phyloP scores from a whole-genome alignment of 768 basidiomycete species.

The Strobilomyces confusus region DNA sequence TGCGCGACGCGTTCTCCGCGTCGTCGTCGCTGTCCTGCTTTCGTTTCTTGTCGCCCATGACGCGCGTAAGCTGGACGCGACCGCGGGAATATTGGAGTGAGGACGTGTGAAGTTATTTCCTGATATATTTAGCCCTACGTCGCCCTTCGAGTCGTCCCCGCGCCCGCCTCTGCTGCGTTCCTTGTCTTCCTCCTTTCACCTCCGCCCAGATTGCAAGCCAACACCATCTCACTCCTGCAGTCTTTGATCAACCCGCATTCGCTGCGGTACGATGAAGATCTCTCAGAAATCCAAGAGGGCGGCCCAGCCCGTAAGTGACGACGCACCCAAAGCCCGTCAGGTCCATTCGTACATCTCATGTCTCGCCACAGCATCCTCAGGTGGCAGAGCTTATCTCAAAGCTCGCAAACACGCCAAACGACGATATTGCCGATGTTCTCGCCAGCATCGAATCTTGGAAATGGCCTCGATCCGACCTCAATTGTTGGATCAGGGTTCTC shows the following conservation, averaged over 20 bases:
- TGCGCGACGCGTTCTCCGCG: constrained; percentile 8
- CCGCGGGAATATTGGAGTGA: constrained; percentile 1
- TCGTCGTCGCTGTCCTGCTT: constrained; percentile 18
- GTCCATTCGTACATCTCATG: constrained; percentile 9
- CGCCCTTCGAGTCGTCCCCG: constrained; percentile 15
- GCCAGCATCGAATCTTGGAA: constrained; percentile 76
- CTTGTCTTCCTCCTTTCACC: constrained; percentile 14
- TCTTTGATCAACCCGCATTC: constrained; percentile 31
- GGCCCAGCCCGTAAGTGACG: constrained; percentile 64
- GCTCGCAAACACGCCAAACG: constrained; percentile 60
- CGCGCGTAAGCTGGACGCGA: neutral
- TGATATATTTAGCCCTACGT: constrained; percentile 31
- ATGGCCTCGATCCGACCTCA: constrained; percentile 95
- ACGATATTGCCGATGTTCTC: constrained; percentile 68
- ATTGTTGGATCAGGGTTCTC: constrained; percentile 93
- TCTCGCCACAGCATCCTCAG: constrained; percentile 58
- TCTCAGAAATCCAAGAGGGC: constrained; percentile 80
- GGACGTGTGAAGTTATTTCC: constrained; percentile 24
- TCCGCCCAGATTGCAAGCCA: constrained; percentile 5
- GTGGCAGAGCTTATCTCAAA: constrained; percentile 76
- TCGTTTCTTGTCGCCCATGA: constrained; percentile 19
- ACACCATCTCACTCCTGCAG: constrained; percentile 4
- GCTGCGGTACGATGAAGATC: constrained; percentile 80
- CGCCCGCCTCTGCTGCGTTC: neutral
- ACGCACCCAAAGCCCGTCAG: neutral